Base-by-base conservation (phyloP, 805 yeast species). In the Sungouiozyma intestinalis region DNA sequence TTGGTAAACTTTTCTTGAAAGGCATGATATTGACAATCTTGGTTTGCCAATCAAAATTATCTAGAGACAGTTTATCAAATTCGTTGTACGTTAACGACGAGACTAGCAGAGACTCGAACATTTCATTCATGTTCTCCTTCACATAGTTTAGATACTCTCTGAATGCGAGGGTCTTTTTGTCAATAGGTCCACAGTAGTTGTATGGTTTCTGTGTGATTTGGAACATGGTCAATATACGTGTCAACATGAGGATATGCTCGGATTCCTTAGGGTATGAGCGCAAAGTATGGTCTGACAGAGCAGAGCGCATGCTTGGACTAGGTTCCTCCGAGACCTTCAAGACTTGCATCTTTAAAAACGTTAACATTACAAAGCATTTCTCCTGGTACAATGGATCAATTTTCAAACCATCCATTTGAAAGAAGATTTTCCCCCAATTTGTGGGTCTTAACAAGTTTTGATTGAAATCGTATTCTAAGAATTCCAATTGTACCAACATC, bases 151-250 rank as follows among this genome's bases (percentile, higher is more conserved):
- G 57, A 43, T 77, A 76, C 16, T 86, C 79, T 54, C 87, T 72
- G 57, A 81, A 82, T 36, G 76, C 73, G 39, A 84, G 65, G 31
- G 85, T 65, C 33, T 75, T 72, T 49, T 80, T 74, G 15, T 85
- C 82, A 29, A 85, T 67, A 13, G 86, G 87, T 2, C 88, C 88
- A 36, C 73, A 72, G 62, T 76, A 79, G 39, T 72, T 74, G 33
- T 67, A 67, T 20, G 76, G 76, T 53, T 64, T 67, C 36, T 79
- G 79, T 3, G 70, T 66, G 3, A 71, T 53, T 16, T 69, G 62
- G 33, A 76, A 62, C 4, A 77, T 58, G 3, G 73, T 59, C 14
- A 74, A 63, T 9, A 78, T 58, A 47, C 81, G 71, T 6, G 77
- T 60, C 16, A 77, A 59, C 36, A 77, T 51, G 18, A 64, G 54